Evolutionary conservation across 148 eudicot species (phyloP).

Genomic region (Drosera capensis): DNA sequence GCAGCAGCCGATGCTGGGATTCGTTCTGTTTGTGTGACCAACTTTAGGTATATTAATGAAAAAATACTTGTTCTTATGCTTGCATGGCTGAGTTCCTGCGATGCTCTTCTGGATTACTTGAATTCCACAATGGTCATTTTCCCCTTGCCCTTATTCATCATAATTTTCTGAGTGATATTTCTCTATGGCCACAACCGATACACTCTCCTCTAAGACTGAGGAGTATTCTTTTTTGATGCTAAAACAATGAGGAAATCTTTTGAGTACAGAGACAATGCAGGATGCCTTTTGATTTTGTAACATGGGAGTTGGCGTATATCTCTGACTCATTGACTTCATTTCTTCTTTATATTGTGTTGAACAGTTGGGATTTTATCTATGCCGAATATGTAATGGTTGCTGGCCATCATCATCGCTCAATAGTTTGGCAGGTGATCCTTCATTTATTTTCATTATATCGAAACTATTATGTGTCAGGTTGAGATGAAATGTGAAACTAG

Average conservation of each 20-base stretch:
- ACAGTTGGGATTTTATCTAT: constrained; percentile 98
- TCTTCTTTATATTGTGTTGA: constrained; percentile 7
- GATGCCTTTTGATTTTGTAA: no score
- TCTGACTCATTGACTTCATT: constrained; percentile 1
- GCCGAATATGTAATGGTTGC: constrained; percentile 98
- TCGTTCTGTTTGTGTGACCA: constrained; percentile 85
- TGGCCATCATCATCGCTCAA: constrained; percentile 80
- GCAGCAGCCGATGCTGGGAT: constrained; percentile 99
- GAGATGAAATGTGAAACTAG: no score
- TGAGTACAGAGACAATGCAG: no score
- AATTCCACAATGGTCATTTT: background rate
- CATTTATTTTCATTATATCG: no score
- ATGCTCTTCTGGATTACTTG: no score
- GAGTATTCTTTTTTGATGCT: no score
- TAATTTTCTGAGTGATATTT: no score
- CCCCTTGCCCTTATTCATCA: background rate
- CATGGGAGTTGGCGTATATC: no score
- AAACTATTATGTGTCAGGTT: no score
- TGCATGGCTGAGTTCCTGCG: background rate
- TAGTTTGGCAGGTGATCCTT: constrained; percentile 83
- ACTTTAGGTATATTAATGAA: constrained; percentile 56
- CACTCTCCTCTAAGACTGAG: no score
- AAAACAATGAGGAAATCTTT: no score
- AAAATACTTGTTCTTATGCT: background rate
- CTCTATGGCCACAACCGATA: no score